Evolutionary conservation across 2,329 filamentous ascomycete species (phyloP).

Genomic region (Xylaria arbuscula): DNA sequence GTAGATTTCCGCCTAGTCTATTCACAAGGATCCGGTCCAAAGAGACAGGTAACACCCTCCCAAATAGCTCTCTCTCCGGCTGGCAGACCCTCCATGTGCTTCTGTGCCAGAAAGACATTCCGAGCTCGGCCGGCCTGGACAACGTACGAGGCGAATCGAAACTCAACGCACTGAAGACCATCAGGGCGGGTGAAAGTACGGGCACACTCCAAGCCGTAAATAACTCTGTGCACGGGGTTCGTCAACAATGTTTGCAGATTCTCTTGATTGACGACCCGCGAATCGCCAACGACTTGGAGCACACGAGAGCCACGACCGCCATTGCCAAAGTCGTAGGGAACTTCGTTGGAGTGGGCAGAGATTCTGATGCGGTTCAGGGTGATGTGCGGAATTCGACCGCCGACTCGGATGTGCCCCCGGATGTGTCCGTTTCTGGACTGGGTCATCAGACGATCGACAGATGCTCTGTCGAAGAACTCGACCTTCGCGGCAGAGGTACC

Average conservation of each 20-base stretch:
- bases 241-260: slow-evolving; percentile 2
- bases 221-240: not conserved
- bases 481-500: slow-evolving; percentile 25
- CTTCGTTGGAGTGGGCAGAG: slow-evolving; percentile 10
- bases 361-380: slow-evolving; percentile 20
- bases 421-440: slow-evolving; percentile 4
- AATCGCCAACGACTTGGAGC: slow-evolving; percentile 22
- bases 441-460: slow-evolving; percentile 26
- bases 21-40: slow-evolving; percentile 25
- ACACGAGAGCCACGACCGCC: slow-evolving; percentile 21
- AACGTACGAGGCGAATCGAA: slow-evolving; percentile 30
- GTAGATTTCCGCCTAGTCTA: not conserved
- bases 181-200: not conserved
- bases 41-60: slow-evolving; percentile 14
- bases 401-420: slow-evolving; percentile 19
- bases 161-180: slow-evolving; percentile 16
- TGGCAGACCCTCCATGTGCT: not conserved
- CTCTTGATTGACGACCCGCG: not conserved
- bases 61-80: slow-evolving; percentile 16
- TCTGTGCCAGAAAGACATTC: slow-evolving; percentile 16
- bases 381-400: slow-evolving; percentile 17
- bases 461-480: slow-evolving; percentile 32
- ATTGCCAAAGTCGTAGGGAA: not conserved
- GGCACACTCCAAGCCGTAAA: slow-evolving; percentile 22
- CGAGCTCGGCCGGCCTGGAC: slow-evolving; percentile 29